Percentiles rank a stretch among this genome's conserved stretches.
Conservation (phyloP, 345 rosid genomes). For the Eutrema yunnanense region DNA sequence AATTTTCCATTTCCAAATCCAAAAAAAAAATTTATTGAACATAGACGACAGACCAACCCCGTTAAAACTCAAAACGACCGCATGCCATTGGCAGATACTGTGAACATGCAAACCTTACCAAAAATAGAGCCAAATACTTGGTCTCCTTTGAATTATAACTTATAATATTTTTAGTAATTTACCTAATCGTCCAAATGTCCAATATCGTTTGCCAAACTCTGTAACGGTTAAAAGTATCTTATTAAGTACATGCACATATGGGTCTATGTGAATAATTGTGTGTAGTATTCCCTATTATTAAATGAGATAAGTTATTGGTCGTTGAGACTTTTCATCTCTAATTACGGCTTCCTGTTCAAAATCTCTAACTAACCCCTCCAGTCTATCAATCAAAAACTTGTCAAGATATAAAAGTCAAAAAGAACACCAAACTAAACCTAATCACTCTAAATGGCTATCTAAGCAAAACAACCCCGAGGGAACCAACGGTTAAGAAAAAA, state of each 20-base stretch:
- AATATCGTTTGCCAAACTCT: constrained; percentile 9
- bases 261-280: neutral
- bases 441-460: neutral
- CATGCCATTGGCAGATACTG: neutral
- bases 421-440: constrained; percentile 12
- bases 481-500: neutral
- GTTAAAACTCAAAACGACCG: neutral
- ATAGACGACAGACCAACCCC: neutral
- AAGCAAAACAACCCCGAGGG: neutral
- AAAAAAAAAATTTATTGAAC: neutral
- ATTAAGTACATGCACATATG: constrained; percentile 7
- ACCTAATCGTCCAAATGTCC: neutral
- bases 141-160: neutral
- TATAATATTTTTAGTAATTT: neutral
- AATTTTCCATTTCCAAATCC: neutral
- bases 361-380: constrained; percentile 8
- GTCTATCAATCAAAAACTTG: constrained; percentile 3
- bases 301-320: neutral
- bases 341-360: neutral
- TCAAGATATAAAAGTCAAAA: constrained; percentile 8
- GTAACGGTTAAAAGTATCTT: neutral
- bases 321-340: constrained; percentile 10
- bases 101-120: neutral
- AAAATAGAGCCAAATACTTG: neutral
- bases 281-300: neutral